Conservation (phyloP, 75 land plant genomes). For the Cryptomeria japonica region DNA sequence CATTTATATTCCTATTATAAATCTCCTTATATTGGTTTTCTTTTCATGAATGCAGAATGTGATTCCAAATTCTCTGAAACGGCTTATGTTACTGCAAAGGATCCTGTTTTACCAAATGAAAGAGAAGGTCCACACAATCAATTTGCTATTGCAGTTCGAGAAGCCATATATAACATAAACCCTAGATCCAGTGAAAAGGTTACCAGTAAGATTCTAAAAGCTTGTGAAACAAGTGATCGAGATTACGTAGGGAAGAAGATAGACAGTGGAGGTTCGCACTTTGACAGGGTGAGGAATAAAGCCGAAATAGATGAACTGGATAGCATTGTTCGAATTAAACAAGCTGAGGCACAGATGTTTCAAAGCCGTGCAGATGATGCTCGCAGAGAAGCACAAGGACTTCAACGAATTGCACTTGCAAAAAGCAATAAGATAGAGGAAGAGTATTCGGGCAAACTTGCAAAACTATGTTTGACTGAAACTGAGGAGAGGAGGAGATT, state of each 20-base stretch:
- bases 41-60: constrained; percentile 29
- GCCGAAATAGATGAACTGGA: constrained; percentile 83
- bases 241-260: constrained; percentile 35
- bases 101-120: constrained; percentile 18
- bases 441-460: constrained; percentile 71
- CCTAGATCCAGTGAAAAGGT: constrained; percentile 17
- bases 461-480: constrained; percentile 76
- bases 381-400: constrained; percentile 68
- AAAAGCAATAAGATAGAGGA: constrained; percentile 78
- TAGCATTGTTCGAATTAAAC: constrained; percentile 77
- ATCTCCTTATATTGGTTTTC: background rate
- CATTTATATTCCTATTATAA: background rate
- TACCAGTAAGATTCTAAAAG: constrained; percentile 20
- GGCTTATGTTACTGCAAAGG: constrained; percentile 18
- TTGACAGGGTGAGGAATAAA: constrained; percentile 41
- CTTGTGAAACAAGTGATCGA: constrained; percentile 32
- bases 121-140: constrained; percentile 14
- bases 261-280: constrained; percentile 44
- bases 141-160: constrained; percentile 18
- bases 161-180: constrained; percentile 12
- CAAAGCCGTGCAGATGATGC: constrained; percentile 91
- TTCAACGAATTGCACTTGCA: constrained; percentile 50
- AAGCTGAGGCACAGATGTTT: constrained; percentile 93
- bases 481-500: constrained; percentile 77
- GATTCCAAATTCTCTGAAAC: constrained; percentile 28